These are phyloP conservation scores for Cornus kousa DNA, from an alignment of 148 eudicot genomes.

Conservation along the genomic window DNA sequence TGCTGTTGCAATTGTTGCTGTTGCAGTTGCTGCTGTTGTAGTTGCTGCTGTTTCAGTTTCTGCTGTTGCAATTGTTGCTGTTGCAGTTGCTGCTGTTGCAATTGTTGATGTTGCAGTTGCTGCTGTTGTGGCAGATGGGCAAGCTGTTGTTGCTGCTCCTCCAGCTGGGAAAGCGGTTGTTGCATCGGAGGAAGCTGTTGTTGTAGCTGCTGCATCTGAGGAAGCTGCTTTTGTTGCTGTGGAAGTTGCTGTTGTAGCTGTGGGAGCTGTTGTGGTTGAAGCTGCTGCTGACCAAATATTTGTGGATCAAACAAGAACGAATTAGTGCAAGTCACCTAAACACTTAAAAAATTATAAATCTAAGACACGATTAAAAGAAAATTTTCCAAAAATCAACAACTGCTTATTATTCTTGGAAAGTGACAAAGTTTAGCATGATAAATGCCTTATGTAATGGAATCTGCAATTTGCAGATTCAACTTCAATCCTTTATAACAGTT, in stretches of 20 bases:
- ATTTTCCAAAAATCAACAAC: neutral
- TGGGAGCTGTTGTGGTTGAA: neutral
- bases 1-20: too few species aligned
- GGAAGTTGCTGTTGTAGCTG: neutral
- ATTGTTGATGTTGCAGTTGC: conserved; percentile 32
- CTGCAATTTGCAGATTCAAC: neutral
- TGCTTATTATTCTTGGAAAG: neutral
- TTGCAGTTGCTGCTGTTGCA: conserved; percentile 29
- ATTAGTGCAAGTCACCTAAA: neutral
- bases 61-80: conserved; percentile 45
- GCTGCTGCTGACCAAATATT: conserved; percentile 50
- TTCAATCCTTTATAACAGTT: conserved; percentile 1
- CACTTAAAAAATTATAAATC: neutral
- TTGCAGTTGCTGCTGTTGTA: neutral
- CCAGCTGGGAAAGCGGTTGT: too few species aligned
- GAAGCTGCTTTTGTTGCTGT: neutral
- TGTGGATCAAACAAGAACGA: conserved; percentile 61
- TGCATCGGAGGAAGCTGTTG: conserved; percentile 17
- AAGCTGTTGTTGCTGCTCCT: conserved; percentile 24
- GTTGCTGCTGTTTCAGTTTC: conserved; percentile 17
- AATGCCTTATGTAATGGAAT: neutral
- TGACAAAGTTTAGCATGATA: neutral
- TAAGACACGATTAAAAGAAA: conserved; percentile 2
- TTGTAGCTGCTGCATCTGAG: conserved; percentile 21
- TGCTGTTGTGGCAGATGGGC: conserved; percentile 46